Conservation (phyloP, 1,284 basidiomycete genomes). For the Papiliotrema flavescens region DNA sequence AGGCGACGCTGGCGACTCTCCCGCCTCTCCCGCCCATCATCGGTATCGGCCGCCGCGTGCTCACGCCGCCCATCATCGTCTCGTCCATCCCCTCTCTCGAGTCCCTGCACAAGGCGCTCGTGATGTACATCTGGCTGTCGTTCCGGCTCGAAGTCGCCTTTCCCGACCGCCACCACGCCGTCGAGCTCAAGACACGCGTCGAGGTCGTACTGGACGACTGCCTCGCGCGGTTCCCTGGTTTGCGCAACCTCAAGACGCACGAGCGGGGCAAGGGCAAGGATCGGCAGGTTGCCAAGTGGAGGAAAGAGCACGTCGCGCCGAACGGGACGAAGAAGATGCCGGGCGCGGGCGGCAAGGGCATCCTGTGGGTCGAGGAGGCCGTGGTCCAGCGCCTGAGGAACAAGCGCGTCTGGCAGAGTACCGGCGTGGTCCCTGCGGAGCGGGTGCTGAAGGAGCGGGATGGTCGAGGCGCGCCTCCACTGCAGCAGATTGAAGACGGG, state of each 20-base stretch:
- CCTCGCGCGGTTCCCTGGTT: conserved; percentile 42
- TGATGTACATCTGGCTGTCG: conserved; percentile 82
- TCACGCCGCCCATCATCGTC: conserved; percentile 35
- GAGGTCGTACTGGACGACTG: conserved; percentile 64
- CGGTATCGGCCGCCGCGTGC: conserved; percentile 12
- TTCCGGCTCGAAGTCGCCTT: conserved; percentile 75
- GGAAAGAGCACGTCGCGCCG: conserved; percentile 13
- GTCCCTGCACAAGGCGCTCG: conserved; percentile 72
- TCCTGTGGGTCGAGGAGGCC: conserved; percentile 3
- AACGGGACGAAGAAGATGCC: conserved; percentile 16
- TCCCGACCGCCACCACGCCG: conserved; percentile 57
- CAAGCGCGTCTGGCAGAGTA: conserved; percentile 2
- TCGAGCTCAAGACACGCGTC: conserved; percentile 60
- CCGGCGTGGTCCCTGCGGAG: conserved; percentile 1
- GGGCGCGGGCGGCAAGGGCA: conserved; percentile 9
- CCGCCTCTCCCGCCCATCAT: conserved; percentile 24
- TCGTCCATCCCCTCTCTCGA: conserved; percentile 59
- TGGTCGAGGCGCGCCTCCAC: background rate
- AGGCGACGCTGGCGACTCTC: conserved; percentile 42
- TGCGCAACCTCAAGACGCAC: conserved; percentile 27
- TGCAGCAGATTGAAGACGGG: no score
- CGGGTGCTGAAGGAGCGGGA: conserved; percentile 3
- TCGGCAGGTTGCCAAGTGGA: conserved; percentile 11
- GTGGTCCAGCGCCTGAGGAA: conserved; percentile 4
- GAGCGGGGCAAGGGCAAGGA: conserved; percentile 14